Base-by-base conservation (phyloP, 2,329 filamentous ascomycete species). In the Herpotrichia juniperi region DNA sequence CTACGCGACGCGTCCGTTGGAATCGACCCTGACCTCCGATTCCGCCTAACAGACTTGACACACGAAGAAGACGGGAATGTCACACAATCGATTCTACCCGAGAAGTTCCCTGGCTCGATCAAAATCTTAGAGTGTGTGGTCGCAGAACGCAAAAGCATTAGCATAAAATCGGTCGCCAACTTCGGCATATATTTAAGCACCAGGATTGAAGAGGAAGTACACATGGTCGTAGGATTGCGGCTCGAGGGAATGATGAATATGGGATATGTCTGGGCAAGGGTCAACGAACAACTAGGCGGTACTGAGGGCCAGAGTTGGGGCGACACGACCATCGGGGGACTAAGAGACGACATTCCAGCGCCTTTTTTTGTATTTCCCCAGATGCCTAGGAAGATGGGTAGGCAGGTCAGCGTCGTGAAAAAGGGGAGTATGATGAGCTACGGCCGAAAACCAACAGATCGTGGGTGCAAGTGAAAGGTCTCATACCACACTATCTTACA, bases 51-150 rank as follows among this genome's bases (percentile, higher is more conserved):
- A 2, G 63, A 71, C 22, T 58, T 59, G 19, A 56, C 56, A 9
- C 55, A 68, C 40, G 66, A 68, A 43, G 67, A 71, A 25, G 53
- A 64, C 6, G 67, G 67, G 17, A 42, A 46, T 14, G 12, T 66
- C 6, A 32, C 39, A 5, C 63, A 59, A 10, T 50, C 54, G 10
- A 57, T 57, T 9, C 21, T 65, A 2, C 57, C 66, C 5, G 43
- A 55, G n/a, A 59, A 53, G 30, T 54, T 61, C 19, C 35, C 35
- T 24, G 42, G 32, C 1, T 59, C 57, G 12, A 61, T 69, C 12
- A 24, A 35, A 16, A 64, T 71, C 37, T 28, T 62, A 14, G 60
- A 66, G 34, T 60, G 57, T 1, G 39, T 42, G 3, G 19, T 69
- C 21, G 58, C 64, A 8, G 42, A 57, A 16, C 61, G 67, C 4